A percentile compares a stretch with the other conserved stretches of the same genome.
These are phyloP conservation scores for Goffeauzyma gilvescens DNA, from an alignment of 768 basidiomycete species.

Conservation along the genomic window DNA sequence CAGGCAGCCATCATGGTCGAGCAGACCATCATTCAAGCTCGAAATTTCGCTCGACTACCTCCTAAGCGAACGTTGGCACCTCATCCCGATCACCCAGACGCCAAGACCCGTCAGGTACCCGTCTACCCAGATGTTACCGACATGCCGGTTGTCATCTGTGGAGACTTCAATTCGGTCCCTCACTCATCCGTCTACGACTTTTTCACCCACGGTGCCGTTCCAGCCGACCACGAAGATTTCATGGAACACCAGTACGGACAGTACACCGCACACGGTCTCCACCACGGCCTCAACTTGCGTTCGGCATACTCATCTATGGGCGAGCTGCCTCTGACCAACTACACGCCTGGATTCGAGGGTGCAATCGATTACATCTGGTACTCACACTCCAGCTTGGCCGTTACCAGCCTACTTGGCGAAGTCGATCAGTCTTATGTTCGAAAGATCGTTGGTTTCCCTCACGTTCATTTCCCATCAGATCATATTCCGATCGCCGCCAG, in stretches of 20 bases:
- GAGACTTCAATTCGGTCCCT: slow-evolving; percentile 88
- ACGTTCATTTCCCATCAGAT: slow-evolving; percentile 87
- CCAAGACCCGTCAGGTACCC: slow-evolving; percentile 35
- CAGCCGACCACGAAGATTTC: slow-evolving; percentile 72
- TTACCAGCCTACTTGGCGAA: slow-evolving; percentile 70
- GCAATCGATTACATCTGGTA: slow-evolving; percentile 91
- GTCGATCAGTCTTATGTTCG: slow-evolving; percentile 68
- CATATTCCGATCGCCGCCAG: slow-evolving; percentile 29
- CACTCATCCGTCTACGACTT: slow-evolving; percentile 81
- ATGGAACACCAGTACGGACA: slow-evolving; percentile 74
- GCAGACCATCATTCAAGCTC: slow-evolving; percentile 74
- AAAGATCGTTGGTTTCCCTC: slow-evolving; percentile 89
- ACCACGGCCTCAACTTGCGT: slow-evolving; percentile 62
- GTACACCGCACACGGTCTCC: slow-evolving; percentile 64
- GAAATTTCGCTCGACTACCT: slow-evolving; percentile 67
- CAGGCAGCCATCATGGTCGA: slow-evolving; percentile 83
- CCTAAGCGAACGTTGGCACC: slow-evolving; percentile 34
- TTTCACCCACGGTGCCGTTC: slow-evolving; percentile 46
- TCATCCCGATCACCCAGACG: not conserved
- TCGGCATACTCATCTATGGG: slow-evolving; percentile 54
- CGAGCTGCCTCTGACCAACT: slow-evolving; percentile 65
- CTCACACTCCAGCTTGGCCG: slow-evolving; percentile 48
- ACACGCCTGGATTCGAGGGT: slow-evolving; percentile 68
- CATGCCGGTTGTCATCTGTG: slow-evolving; percentile 77
- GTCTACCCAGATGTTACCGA: slow-evolving; percentile 62